phyloP scores from a whole-genome alignment of 352 stramenopile species.

The Pelagophyceae sp. region DNA sequence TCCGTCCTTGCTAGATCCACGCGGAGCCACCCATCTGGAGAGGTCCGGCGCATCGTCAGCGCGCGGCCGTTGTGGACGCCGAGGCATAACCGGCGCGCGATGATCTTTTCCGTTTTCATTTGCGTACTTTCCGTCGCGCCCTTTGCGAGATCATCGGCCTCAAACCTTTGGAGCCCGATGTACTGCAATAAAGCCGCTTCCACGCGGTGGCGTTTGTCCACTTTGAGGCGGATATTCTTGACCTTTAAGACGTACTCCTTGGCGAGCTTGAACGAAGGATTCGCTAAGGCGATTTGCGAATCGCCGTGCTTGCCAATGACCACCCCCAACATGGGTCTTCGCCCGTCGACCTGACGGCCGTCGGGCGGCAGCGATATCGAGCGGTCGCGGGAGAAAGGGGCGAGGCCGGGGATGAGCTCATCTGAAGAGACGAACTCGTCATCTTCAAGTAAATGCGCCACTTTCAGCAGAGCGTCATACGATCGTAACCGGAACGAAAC shows the following conservation, averaged over 20 bases:
- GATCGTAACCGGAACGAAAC: constrained; percentile 54
- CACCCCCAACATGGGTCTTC: neutral
- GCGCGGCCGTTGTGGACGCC: constrained; percentile 73
- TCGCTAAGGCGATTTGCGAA: neutral
- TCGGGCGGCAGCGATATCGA: neutral
- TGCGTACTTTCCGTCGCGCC: no score
- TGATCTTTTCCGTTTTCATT: no score
- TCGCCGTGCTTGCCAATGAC: neutral
- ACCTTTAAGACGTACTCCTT: neutral
- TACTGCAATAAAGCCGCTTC: neutral
- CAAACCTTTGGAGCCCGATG: neutral
- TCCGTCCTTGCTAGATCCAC: constrained; percentile 58
- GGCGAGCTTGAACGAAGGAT: neutral
- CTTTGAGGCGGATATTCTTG: neutral
- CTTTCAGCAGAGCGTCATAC: constrained; percentile 51
- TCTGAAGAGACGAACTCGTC: constrained; percentile 72
- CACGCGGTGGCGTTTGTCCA: neutral
- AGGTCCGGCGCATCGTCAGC: constrained; percentile 36
- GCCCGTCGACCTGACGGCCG: neutral
- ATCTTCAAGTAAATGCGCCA: constrained; percentile 59
- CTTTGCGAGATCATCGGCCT: constrained; percentile 18
- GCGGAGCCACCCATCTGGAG: constrained; percentile 40
- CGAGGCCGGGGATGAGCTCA: constrained; percentile 59
- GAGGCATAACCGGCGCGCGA: constrained; percentile 63
- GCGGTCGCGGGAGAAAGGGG: neutral